Evolutionary conservation across 139 green algal genomes (phyloP).

Genomic region (Asterochloris erici): DNA sequence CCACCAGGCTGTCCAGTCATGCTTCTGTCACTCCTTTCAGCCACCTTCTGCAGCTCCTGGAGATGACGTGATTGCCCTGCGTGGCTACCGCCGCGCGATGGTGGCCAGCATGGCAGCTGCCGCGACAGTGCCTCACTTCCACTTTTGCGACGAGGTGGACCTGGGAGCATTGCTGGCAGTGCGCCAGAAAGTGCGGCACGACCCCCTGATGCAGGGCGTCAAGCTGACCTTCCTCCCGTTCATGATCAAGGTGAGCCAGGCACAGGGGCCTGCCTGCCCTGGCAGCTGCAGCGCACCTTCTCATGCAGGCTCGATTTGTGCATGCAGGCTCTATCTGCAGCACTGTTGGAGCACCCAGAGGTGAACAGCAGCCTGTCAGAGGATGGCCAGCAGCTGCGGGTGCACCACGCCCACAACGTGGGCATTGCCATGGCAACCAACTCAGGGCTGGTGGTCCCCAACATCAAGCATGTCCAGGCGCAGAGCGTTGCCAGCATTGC

Average conservation of each 20-base stretch:
- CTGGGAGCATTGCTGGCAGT: slow-evolving; percentile 59
- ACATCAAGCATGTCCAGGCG: slow-evolving; percentile 64
- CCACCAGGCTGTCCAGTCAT: too few relatives aligned
- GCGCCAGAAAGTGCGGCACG: slow-evolving; percentile 33
- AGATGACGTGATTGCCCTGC: slow-evolving; percentile 25
- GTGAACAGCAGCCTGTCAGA: slow-evolving; percentile 74
- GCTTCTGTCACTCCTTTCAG: too few relatives aligned
- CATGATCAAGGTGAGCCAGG: slow-evolving; percentile 65
- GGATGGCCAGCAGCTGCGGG: slow-evolving; percentile 63
- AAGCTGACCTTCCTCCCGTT: slow-evolving; percentile 85
- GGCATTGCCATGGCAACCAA: slow-evolving; percentile 87
- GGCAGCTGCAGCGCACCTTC: too few relatives aligned
- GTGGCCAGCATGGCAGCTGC: slow-evolving; percentile 70
- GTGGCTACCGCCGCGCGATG: slow-evolving; percentile 73
- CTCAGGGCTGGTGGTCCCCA: slow-evolving; percentile 74
- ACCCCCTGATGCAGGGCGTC: slow-evolving; percentile 25
- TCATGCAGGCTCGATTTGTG: too few relatives aligned
- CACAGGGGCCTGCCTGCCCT: too few relatives aligned
- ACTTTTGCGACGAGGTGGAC: slow-evolving; percentile 76
- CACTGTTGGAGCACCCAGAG: slow-evolving; percentile 58
- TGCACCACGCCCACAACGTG: slow-evolving; percentile 79
- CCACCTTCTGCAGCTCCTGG: not conserved
- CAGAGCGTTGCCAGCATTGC: slow-evolving; percentile 58
- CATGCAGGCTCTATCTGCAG: slow-evolving; percentile 78
- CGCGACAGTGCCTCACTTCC: slow-evolving; percentile 75